Base-by-base conservation (phyloP, 2,329 filamentous ascomycete species). In the Dissoconium aciculare region DNA sequence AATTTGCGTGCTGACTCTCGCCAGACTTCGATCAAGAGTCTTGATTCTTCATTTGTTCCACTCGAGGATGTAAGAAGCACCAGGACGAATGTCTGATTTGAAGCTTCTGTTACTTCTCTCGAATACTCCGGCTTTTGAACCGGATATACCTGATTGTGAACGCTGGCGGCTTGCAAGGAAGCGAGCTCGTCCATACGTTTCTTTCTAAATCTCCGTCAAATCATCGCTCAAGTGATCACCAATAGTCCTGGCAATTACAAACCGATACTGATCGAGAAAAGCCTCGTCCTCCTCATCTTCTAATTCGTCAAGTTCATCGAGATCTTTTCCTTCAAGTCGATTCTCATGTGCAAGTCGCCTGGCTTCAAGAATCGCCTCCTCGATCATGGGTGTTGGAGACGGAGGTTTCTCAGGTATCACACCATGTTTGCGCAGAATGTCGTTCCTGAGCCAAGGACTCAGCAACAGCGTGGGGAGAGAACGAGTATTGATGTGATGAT, bases 401-500 rank as follows among this genome's bases (percentile, higher is more conserved):
- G 85, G 84, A 0, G 87, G 84, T 54, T 93, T 95, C 55, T 95
- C 85, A n/a, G 89, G 89, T 39, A 98, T 95, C 43, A 98, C 68
- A 43, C 84, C 83, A 63, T 98, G 84, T 57, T 92, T 91, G 46
- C 89, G 81, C 35, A 98, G 74, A 50, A 98, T 98, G 46, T 98
- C 89, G 55, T 98, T 98, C 85, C 85, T 94, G 36, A 36, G 39
- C 27, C 11, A 16, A 27, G n/a, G n/a, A n/a, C n/a, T 31, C 28
- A 31, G 19, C 28, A 15, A 23, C 15, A 23, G 23, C 28, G 16
- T 24, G n/a, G 25, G 6, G n/a, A n/a, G 17, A 31, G 33, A 34
- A 36, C 42, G 35, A 41, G 39, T 37, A 41, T 41, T 19, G 9
- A 19, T 25, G 31, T 19, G 26, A 17, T 27, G n/a, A 29, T 16